A percentile compares a stretch with the other conserved stretches of the same genome.
These are phyloP conservation scores for Carex cristatella DNA, from an alignment of 176 grass and related monocot genomes.

Conservation along the genomic window DNA sequence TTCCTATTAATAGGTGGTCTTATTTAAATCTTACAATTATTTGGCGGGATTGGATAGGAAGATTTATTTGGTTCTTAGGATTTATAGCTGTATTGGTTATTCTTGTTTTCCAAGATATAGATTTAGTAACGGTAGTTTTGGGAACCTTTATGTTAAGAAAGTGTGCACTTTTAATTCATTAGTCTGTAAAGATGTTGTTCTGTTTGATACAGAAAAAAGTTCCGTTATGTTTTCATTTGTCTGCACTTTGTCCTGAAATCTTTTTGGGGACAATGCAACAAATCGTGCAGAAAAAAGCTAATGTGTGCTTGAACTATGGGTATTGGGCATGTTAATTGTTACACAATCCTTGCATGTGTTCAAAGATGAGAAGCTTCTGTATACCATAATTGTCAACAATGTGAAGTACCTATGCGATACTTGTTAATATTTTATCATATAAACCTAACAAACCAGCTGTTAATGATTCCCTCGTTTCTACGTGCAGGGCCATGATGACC, in stretches of 20 bases:
- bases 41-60: not conserved
- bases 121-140: not conserved
- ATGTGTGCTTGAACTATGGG: not conserved
- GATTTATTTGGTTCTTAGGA: not conserved
- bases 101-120: not conserved
- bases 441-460: not conserved
- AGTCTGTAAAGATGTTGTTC: not conserved
- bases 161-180: not conserved
- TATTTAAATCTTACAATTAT: not conserved
- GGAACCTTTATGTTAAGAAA: not conserved
- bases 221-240: not conserved
- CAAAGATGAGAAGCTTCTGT: not conserved
- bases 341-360: not conserved
- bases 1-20: not conserved
- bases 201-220: not conserved
- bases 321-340: not conserved
- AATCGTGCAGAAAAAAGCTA: not conserved
- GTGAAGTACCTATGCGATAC: not conserved
- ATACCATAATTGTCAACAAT: not conserved
- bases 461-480: not conserved
- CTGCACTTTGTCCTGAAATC: not conserved
- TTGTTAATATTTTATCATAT: not conserved
- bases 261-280: not conserved
- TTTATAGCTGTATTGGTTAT: not conserved
- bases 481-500: constrained; percentile 57